Evolutionary conservation across 2,329 filamentous ascomycete genomes (phyloP).

Genomic region (Myriosclerotinia curreyana): DNA sequence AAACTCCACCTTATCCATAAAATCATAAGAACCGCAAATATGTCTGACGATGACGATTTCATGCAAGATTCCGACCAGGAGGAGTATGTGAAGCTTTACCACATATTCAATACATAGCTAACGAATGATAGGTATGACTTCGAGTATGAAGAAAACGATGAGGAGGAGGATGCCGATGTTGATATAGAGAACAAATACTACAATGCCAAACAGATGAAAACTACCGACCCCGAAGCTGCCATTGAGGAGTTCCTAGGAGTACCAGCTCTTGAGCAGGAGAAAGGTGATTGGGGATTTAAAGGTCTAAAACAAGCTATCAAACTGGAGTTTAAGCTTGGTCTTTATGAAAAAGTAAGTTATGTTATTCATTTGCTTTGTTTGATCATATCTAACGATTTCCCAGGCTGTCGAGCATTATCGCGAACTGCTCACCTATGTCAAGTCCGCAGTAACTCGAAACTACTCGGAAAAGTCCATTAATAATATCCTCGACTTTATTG

Average conservation of each 20-base stretch:
- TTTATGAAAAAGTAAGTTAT: conserved; percentile 69
- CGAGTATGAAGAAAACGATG: conserved; percentile 89
- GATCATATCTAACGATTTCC: conserved; percentile 18
- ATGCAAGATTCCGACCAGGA: conserved; percentile 91
- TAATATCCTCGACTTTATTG: conserved; percentile 97
- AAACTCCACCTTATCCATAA: background rate
- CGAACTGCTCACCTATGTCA: conserved; percentile 95
- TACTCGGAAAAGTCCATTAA: conserved; percentile 99
- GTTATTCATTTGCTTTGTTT: background rate
- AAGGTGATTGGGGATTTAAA: conserved; percentile 99
- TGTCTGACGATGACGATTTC: conserved; percentile 72
- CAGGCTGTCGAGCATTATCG: conserved; percentile 89
- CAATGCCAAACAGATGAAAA: conserved; percentile 96
- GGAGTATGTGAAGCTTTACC: conserved; percentile 54
- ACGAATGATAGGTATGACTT: conserved; percentile 73
- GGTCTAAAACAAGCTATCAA: conserved; percentile 98
- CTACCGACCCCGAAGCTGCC: conserved; percentile 79
- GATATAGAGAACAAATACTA: conserved; percentile 99
- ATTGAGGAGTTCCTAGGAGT: conserved; percentile 91
- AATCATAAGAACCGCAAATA: conserved; percentile 33
- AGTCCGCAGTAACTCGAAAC: conserved; percentile 92
- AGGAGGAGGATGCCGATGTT: conserved; percentile 82
- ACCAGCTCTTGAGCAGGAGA: conserved; percentile 78
- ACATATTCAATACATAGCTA: conserved; percentile 25
- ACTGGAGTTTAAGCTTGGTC: conserved; percentile 87